Conservation (phyloP, 1,139 yeast genomes). For the Suhomyces coccinellae region DNA sequence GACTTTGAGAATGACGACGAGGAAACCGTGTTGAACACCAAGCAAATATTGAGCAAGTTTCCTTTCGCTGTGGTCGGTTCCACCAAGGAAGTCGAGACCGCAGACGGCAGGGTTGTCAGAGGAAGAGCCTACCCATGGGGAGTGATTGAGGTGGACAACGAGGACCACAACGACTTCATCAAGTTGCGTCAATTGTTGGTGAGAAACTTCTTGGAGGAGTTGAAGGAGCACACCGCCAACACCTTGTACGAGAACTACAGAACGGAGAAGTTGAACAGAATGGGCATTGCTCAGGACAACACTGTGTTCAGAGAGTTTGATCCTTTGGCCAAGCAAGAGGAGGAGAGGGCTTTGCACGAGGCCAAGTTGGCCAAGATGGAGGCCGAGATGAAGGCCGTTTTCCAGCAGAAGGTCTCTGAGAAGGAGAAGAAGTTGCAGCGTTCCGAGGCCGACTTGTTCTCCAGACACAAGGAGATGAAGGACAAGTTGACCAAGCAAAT, state of each 20-base stretch:
- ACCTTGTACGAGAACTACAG: slow-evolving; percentile 86
- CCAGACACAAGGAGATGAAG: slow-evolving; percentile 96
- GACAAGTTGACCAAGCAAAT: slow-evolving; percentile 89
- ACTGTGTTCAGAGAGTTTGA: slow-evolving; percentile 91
- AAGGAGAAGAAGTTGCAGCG: slow-evolving; percentile 97
- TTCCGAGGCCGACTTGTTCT: slow-evolving; percentile 94
- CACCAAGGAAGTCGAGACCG: slow-evolving; percentile 66
- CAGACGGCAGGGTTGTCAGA: slow-evolving; percentile 79
- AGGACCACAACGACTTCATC: slow-evolving; percentile 90
- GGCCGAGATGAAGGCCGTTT: slow-evolving; percentile 93
- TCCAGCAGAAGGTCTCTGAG: slow-evolving; percentile 94
- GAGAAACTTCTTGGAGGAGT: slow-evolving; percentile 90
- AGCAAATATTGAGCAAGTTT: slow-evolving; percentile 64
- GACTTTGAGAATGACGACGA: slow-evolving; percentile 84
- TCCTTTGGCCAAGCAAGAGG: slow-evolving; percentile 90
- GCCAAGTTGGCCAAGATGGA: slow-evolving; percentile 94
- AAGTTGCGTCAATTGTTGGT: slow-evolving; percentile 86
- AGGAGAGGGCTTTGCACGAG: slow-evolving; percentile 90
- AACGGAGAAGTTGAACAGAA: slow-evolving; percentile 69
- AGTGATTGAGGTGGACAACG: slow-evolving; percentile 91
- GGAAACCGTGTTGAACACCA: slow-evolving; percentile 67
- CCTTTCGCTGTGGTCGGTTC: slow-evolving; percentile 98
- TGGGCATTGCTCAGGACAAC: slow-evolving; percentile 94
- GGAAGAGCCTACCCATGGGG: slow-evolving; percentile 99
- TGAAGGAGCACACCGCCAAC: slow-evolving; percentile 82